These are phyloP conservation scores for Fusarium sp. DNA, from an alignment of 2,329 filamentous ascomycete genomes.

Conservation along the genomic window DNA sequence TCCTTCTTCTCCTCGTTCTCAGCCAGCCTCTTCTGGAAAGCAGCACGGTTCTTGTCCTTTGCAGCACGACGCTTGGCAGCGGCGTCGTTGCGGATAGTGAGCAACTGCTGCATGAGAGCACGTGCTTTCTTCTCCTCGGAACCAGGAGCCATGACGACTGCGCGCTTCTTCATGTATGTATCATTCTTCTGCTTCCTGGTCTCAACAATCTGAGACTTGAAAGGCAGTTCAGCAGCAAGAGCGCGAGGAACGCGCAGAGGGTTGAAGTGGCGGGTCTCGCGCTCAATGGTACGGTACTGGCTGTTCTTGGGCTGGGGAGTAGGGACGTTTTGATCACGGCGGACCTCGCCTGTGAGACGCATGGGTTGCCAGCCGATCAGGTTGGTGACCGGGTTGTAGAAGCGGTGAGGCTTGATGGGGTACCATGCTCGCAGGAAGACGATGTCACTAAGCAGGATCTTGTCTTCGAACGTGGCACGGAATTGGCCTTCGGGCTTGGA, in stretches of 20 bases:
- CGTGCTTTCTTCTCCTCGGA: constrained; percentile 91
- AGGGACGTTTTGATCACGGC: constrained; percentile 76
- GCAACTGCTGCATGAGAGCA: constrained; percentile 91
- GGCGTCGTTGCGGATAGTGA: constrained; percentile 90
- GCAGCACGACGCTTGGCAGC: constrained; percentile 82
- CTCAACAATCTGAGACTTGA: constrained; percentile 87
- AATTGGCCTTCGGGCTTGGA: constrained; percentile 95
- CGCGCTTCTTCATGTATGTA: constrained; percentile 95
- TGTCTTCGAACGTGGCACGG: constrained; percentile 98
- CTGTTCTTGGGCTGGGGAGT: constrained; percentile 87
- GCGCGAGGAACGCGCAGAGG: constrained; percentile 79
- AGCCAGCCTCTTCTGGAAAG: constrained; percentile 84
- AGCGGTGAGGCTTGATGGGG: constrained; percentile 91
- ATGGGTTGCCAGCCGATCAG: constrained; percentile 93
- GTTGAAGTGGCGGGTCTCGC: constrained; percentile 80
- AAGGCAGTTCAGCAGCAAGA: constrained; percentile 86
- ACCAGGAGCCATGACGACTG: constrained; percentile 81
- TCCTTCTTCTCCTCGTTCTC: constrained; percentile 86
- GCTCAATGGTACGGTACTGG: constrained; percentile 79
- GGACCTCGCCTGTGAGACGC: constrained; percentile 93
- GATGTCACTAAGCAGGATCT: constrained; percentile 95
- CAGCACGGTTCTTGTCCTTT: constrained; percentile 86
- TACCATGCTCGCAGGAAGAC: constrained; percentile 98
- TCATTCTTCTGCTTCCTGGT: constrained; percentile 82
- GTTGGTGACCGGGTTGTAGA: constrained; percentile 97